These are phyloP conservation scores for Epicoccum nigrum DNA, from an alignment of 2,329 filamentous ascomycete genomes.

Conservation along the genomic window DNA sequence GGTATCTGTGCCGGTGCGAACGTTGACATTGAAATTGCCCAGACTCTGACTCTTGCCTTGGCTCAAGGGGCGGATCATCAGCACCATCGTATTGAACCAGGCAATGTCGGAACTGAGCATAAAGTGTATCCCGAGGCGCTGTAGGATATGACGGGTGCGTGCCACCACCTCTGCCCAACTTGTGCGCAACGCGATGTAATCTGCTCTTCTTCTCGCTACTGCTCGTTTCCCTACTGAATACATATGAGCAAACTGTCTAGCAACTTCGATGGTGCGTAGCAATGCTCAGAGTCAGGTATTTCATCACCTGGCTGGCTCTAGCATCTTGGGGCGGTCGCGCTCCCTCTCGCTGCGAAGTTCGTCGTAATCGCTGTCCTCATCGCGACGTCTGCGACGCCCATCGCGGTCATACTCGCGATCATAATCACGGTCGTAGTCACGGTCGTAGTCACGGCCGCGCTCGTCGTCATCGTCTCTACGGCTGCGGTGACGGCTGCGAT, in stretches of 20 bases:
- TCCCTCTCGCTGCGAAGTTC: slow-evolving; percentile 25
- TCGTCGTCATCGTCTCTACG: slow-evolving; percentile 41
- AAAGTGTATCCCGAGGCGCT: not conserved
- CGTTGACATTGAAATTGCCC: not conserved
- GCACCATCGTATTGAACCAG: not conserved
- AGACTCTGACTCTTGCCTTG: not conserved
- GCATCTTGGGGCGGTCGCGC: slow-evolving; percentile 31
- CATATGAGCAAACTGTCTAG: slow-evolving; percentile 1
- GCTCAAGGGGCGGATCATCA: not conserved
- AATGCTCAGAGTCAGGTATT: slow-evolving; percentile 5
- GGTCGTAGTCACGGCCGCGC: slow-evolving; percentile 24
- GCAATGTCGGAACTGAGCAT: not conserved
- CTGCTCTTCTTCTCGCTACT: not conserved
- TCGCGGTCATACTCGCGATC: slow-evolving; percentile 15
- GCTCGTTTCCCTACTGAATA: not conserved
- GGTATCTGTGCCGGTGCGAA: not conserved
- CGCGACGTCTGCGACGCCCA: not conserved
- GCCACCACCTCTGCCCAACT: not conserved
- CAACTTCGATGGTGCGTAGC: not conserved
- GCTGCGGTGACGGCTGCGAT: slow-evolving; percentile 34
- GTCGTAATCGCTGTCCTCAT: slow-evolving; percentile 36
- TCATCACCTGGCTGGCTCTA: slow-evolving; percentile 42
- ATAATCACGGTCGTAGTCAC: slow-evolving; percentile 39
- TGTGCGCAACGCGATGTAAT: not conserved
- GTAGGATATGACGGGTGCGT: not conserved